Base-by-base conservation (phyloP, 352 stramenopile genomes). In the Phytophthora quininea region DNA sequence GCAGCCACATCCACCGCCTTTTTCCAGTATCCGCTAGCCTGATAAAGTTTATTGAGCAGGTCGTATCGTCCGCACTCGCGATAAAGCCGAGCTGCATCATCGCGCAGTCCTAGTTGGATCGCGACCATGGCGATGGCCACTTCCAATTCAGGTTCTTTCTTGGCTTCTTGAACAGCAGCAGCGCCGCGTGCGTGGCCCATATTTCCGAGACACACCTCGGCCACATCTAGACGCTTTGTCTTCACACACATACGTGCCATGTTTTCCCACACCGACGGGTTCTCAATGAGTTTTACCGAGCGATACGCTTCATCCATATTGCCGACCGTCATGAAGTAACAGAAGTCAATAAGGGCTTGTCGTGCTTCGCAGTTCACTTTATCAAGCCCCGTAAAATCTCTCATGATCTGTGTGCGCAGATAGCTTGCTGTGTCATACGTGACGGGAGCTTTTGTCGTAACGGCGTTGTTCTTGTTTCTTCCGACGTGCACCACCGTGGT, bases 241-340 rank as follows among this genome's bases (percentile, higher is more conserved):
- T 98, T 98, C 55, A 99, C 92, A 70, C 96, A 98, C 87, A 98
- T 98, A 51, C 96, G 89, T 15, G 94, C 95, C 91, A 99, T 98
- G 70, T 98, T 98, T 55, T 97, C 89, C 96, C 96, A 99, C 29
- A 98, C 96, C 0, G 83, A 92, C 14, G 90, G 69, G 61, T 92
- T 98, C 48, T 97, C 84, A 63, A 99, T 97, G 27, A 97, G 76
- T 71, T 97, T 94, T 12, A 99, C 91, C 0, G 90, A 94, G 3
- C 89, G 79, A 61, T 98, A 98, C 1, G 96, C 96, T 66, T 98
- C 92, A 76, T 99, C 96, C 90, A 98, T 97, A 71, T 98, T 98
- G 14, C 95, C 94, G 10, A 97, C 85, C 9, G 93, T 97, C 57
- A 98, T 93, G 67, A 96, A 97, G 73, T 97, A 98, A 61, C 88